Evolutionary conservation across 805 yeast genomes (phyloP), one percentile per base, ranked within the genome.

Genomic region (Yarrowia bubula): DNA sequence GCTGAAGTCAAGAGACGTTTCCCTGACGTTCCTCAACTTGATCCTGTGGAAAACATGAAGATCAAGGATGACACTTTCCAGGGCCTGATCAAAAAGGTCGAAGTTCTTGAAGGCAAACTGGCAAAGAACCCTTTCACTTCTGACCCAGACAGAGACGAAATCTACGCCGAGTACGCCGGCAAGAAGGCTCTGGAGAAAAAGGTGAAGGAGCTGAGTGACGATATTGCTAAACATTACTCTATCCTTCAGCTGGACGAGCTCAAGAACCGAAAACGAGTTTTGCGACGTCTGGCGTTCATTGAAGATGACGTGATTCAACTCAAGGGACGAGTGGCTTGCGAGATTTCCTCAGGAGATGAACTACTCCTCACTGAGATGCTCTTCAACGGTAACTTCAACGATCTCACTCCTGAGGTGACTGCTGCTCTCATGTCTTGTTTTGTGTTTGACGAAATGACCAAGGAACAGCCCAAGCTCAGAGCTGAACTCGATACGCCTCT

Each of bases 281-380:
- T 95, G 70, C 86, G 98, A 75, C 85, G 97, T 73, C 82, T 95
- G 42, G 98, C 95, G 0, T 95, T 95, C 78, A 87, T 92, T 44
- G 83, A 84, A 68, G 96, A 91, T 75, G 99, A 95, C 75, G 87
- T 95, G 67, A 96, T 95, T 68, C 98, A 95, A 75, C 81, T 95
- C 71, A 95, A 95, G 77, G 99, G 99, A 65, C 84, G 98, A 74
- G 98, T 95, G 65, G 98, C 97, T 0, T 93, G 98, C 76, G 98
- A 93, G 72, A 93, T 93, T 70, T 86, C 93, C 70, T 88, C 96
- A 22, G 98, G 97, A 67, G 91, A 86, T 73, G 76, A 74, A 65
- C 67, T 74, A 46, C 89, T 67, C 88, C 96, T 95, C 60, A 95
- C 99, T 0, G 99, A 95, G 74, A 79, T 95, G 70, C 89, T 95